Conservation (phyloP, 129 eudicot species). For the Flaveria robusta region DNA sequence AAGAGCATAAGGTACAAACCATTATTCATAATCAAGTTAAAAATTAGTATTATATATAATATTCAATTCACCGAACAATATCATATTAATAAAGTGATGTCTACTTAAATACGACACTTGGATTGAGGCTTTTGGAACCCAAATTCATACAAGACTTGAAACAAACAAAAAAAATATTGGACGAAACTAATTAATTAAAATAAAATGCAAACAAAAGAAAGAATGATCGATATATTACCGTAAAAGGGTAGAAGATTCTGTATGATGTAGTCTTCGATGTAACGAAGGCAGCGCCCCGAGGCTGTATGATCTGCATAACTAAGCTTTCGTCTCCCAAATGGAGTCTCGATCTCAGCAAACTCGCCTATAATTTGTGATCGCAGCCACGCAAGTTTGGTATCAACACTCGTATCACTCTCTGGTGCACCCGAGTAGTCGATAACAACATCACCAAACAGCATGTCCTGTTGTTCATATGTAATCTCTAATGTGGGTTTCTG, state of each 20-base stretch:
- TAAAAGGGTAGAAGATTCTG: constrained; percentile 61
- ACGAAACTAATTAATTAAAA: not conserved
- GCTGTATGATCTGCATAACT: constrained; percentile 86
- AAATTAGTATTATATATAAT: too few relatives aligned
- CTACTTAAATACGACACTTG: not conserved
- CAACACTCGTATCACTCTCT: constrained; percentile 22
- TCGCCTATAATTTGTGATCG: constrained; percentile 67
- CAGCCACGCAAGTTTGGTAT: constrained; percentile 55
- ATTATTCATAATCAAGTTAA: too few relatives aligned
- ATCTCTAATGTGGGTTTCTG: too few relatives aligned
- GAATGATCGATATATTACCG: constrained; percentile 36
- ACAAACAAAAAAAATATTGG: not conserved
- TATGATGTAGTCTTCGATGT: constrained; percentile 61
- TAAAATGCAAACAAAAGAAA: not conserved
- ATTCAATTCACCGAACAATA: too few relatives aligned
- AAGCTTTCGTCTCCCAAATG: constrained; percentile 72
- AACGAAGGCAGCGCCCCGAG: constrained; percentile 60
- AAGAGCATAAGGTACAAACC: too few relatives aligned
- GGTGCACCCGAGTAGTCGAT: not conserved
- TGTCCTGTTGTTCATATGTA: too few relatives aligned
- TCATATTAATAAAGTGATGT: too few relatives aligned
- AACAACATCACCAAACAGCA: not conserved
- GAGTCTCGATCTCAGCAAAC: constrained; percentile 43
- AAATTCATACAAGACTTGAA: not conserved
- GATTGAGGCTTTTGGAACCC: too few relatives aligned